Evolutionary conservation across 2,329 filamentous ascomycete species (phyloP).

Genomic region (Waltergamsia citrina): DNA sequence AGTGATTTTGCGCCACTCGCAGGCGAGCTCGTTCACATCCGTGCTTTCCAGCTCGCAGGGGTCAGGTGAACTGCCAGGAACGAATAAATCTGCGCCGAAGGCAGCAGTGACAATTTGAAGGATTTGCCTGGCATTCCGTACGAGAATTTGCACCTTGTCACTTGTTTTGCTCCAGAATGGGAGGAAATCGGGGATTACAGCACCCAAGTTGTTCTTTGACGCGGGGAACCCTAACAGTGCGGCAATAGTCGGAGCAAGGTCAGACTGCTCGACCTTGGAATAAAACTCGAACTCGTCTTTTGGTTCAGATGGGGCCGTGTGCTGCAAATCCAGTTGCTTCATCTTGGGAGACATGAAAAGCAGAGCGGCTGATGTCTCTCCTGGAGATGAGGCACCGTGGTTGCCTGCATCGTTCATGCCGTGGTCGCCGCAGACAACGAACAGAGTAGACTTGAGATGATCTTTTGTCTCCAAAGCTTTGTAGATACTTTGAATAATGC

Average conservation of each 20-base stretch:
- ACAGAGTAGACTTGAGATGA: conserved; percentile 68
- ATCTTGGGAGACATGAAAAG: conserved; percentile 87
- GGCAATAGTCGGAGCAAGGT: conserved; percentile 82
- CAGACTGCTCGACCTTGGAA: conserved; percentile 79
- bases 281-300: conserved; percentile 76
- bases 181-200: conserved; percentile 73
- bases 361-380: conserved; percentile 88
- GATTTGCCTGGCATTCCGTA: conserved; percentile 75
- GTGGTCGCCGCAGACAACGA: conserved; percentile 87
- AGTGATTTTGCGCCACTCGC: conserved; percentile 48
- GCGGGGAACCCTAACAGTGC: conserved; percentile 81
- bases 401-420: conserved; percentile 99
- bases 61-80: conserved; percentile 17
- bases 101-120: conserved; percentile 66
- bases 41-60: conserved; percentile 24
- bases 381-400: conserved; percentile 86
- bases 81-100: conserved; percentile 44
- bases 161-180: conserved; percentile 52
- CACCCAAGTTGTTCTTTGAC: conserved; percentile 81
- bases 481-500: conserved; percentile 68
- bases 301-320: conserved; percentile 45
- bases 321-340: conserved; percentile 36
- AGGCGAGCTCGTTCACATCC: conserved; percentile 52
- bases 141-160: conserved; percentile 58
- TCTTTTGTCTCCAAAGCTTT: conserved; percentile 58